Evolutionary conservation across 129 eudicot species (phyloP).

Genomic region (Flaveria bidentis): DNA sequence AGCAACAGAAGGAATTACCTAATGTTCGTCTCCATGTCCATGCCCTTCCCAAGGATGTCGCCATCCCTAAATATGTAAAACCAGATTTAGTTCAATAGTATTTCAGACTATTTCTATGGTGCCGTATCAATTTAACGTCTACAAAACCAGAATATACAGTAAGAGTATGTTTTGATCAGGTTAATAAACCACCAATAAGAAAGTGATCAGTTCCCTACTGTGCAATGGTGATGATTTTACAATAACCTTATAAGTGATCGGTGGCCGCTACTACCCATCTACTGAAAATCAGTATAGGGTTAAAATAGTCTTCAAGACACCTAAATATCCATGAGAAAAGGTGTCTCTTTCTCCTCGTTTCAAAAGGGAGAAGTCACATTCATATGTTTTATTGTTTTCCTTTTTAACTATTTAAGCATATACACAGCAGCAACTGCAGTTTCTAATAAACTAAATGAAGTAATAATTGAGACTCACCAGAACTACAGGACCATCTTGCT

Average conservation of each 20-base stretch:
- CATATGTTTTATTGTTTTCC: not conserved
- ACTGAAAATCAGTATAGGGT: not conserved
- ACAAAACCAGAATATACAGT: not conserved
- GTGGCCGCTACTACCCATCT: too few species aligned
- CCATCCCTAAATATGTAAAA: slow-evolving; percentile 56
- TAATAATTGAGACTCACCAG: slow-evolving; percentile 50
- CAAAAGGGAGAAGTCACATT: not conserved
- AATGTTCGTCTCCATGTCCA: slow-evolving; percentile 54
- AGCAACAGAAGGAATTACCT: slow-evolving; percentile 39
- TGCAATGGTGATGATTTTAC: not conserved
- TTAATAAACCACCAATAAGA: not conserved
- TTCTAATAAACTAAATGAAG: not conserved
- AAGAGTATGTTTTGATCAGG: not conserved
- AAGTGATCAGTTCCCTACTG: not conserved
- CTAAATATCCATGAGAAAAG: too few species aligned
- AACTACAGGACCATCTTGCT: slow-evolving; percentile 88
- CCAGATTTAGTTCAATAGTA: not conserved
- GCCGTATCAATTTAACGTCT: not conserved
- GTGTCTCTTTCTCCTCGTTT: too few species aligned
- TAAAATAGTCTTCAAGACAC: not conserved
- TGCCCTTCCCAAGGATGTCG: slow-evolving; percentile 88
- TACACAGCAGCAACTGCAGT: not conserved
- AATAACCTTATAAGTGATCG: not conserved
- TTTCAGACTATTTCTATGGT: not conserved
- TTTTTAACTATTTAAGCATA: not conserved